Percentiles rank a stretch among this genome's conserved stretches.
These are phyloP conservation scores for Colletotrichum lini DNA, from an alignment of 2,329 filamentous ascomycete species.

Conservation along the genomic window DNA sequence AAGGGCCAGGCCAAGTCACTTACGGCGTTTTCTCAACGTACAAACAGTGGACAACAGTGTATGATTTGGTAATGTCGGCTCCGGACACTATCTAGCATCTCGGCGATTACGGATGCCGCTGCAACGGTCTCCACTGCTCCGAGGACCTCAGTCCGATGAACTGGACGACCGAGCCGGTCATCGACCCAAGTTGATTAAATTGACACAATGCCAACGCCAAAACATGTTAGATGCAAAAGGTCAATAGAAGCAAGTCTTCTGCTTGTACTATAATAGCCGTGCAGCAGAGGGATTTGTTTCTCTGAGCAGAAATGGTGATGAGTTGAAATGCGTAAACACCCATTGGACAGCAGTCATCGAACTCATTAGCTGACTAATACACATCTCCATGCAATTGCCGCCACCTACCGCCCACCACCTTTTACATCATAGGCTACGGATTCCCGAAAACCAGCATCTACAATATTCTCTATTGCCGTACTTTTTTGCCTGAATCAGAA, in stretches of 20 bases:
- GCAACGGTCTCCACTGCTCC: slow-evolving; percentile 30
- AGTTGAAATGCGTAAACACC: slow-evolving; percentile 31
- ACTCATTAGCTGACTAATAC: slow-evolving; percentile 35
- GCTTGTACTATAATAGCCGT: too few relatives aligned
- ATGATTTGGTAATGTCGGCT: background rate
- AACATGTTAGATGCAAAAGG: fast-evolving
- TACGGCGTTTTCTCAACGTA: too few relatives aligned
- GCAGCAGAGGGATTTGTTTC: too few relatives aligned
- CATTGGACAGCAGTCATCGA: slow-evolving; percentile 21
- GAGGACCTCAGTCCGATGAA: slow-evolving; percentile 25
- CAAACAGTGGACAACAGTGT: too few relatives aligned
- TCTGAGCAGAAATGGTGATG: background rate
- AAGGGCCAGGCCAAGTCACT: too few relatives aligned
- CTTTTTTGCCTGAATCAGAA: background rate
- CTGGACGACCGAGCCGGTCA: slow-evolving; percentile 9
- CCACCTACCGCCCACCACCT: slow-evolving; percentile 40
- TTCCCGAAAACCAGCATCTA: slow-evolving; percentile 52
- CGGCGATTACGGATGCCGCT: slow-evolving; percentile 20
- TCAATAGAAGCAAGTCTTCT: too few relatives aligned
- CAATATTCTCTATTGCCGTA: slow-evolving; percentile 51
- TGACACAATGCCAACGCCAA: background rate
- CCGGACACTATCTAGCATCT: background rate
- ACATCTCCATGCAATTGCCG: slow-evolving; percentile 18
- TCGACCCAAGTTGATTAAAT: background rate
- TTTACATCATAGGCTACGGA: slow-evolving; percentile 38